A percentile compares a stretch with the other conserved stretches of the same genome.
Evolutionary conservation across 257 asterid genomes (phyloP).

Genomic region (Solanum infundibuliforme): DNA sequence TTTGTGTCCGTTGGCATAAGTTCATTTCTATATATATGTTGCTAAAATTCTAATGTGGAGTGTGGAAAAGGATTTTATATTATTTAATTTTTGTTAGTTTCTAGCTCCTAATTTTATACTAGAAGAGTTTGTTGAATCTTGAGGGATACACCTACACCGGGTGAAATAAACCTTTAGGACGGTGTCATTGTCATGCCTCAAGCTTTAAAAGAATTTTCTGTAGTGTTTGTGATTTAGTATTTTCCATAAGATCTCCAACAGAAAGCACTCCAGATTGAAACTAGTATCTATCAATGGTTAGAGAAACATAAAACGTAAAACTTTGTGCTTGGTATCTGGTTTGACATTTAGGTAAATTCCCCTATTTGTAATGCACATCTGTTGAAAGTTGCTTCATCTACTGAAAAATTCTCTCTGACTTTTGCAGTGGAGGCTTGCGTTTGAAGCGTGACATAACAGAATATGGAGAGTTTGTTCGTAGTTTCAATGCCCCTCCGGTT

Average conservation of each 20-base stretch:
- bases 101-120: not conserved
- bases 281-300: not conserved
- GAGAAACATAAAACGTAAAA: not conserved
- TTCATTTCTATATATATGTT: not conserved
- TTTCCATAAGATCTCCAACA: not conserved
- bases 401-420: constrained; percentile 6
- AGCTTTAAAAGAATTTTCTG: not conserved
- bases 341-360: not conserved
- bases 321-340: not conserved
- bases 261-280: not conserved
- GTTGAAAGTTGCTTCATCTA: not conserved
- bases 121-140: not conserved
- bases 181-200: not conserved
- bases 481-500: constrained; percentile 88
- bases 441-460: constrained; percentile 98
- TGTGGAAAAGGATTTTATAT: not conserved
- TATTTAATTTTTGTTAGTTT: not conserved
- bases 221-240: not conserved
- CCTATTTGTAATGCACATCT: not conserved
- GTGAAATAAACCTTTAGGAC: not conserved
- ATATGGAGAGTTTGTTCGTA: constrained; percentile 91
- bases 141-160: not conserved
- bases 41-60: not conserved
- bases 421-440: constrained; percentile 91
- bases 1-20: not conserved